Conservation (phyloP, 2,329 filamentous ascomycete genomes). For the Calonectria hongkongensis region DNA sequence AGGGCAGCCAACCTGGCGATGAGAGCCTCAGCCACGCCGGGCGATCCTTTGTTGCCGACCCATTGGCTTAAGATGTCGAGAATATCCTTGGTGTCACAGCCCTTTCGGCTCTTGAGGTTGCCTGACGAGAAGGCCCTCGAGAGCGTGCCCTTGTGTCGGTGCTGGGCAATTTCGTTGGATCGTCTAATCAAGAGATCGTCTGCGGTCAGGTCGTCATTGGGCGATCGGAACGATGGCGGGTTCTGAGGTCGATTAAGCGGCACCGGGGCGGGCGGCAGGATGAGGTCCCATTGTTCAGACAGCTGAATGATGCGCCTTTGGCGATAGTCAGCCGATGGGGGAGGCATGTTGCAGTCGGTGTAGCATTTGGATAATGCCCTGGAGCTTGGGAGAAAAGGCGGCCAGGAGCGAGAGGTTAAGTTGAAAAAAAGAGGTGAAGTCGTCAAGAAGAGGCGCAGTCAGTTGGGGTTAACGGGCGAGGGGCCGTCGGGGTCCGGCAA, state of each 20-base stretch:
- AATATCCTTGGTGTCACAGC: slow-evolving; percentile 72
- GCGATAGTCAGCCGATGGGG: slow-evolving; percentile 61
- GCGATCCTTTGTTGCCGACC: slow-evolving; percentile 68
- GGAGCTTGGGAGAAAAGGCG: not conserved
- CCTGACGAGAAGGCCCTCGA: slow-evolving; percentile 62
- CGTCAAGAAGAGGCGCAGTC: slow-evolving; percentile 17
- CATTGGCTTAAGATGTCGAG: slow-evolving; percentile 71
- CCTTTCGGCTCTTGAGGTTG: slow-evolving; percentile 67
- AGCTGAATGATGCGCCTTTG: slow-evolving; percentile 70
- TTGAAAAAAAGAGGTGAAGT: not conserved
- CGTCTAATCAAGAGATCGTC: slow-evolving; percentile 72
- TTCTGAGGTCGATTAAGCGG: slow-evolving; percentile 65
- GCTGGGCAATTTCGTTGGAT: slow-evolving; percentile 59
- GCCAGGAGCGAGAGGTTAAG: slow-evolving; percentile 1
- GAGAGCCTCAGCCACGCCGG: slow-evolving; percentile 74
- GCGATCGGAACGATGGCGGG: slow-evolving; percentile 65
- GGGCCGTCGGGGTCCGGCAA: slow-evolving; percentile 17
- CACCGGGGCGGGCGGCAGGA: slow-evolving; percentile 61
- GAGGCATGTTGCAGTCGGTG: slow-evolving; percentile 53
- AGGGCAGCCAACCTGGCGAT: slow-evolving; percentile 69
- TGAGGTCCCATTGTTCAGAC: slow-evolving; percentile 70
- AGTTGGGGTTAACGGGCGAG: not conserved
- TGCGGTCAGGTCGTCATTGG: slow-evolving; percentile 71
- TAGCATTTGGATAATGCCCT: slow-evolving; percentile 41
- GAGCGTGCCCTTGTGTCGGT: slow-evolving; percentile 63